These are phyloP conservation scores for Penicillium chermesinum DNA, from an alignment of 495 filamentous ascomycete genomes.

Conservation along the genomic window DNA sequence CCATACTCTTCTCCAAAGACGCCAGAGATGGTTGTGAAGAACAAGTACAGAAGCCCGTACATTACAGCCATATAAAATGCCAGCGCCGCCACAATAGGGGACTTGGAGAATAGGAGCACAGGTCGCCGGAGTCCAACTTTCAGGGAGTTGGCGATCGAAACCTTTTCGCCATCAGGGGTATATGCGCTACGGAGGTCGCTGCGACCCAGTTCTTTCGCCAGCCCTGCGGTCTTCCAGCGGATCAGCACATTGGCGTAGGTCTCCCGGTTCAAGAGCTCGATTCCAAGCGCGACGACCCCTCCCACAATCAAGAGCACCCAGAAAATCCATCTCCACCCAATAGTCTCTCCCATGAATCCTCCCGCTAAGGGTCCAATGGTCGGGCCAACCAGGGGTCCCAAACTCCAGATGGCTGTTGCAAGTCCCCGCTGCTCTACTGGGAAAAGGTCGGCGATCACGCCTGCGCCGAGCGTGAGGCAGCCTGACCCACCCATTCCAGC, in stretches of 20 bases:
- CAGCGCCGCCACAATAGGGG: background rate
- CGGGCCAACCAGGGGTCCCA: slow-evolving; percentile 49
- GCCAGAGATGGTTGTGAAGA: slow-evolving; percentile 61
- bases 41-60: slow-evolving; percentile 63
- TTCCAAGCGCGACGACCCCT: slow-evolving; percentile 33
- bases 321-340: slow-evolving; percentile 58
- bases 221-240: slow-evolving; percentile 39
- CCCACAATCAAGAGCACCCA: slow-evolving; percentile 53
- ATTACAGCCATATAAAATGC: slow-evolving; percentile 35
- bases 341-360: slow-evolving; percentile 47
- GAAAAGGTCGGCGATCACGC: slow-evolving; percentile 59
- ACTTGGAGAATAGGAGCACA: background rate
- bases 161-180: background rate
- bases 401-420: slow-evolving; percentile 52
- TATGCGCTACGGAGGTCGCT: slow-evolving; percentile 34
- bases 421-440: slow-evolving; percentile 49
- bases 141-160: background rate
- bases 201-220: slow-evolving; percentile 39
- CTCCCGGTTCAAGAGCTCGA: slow-evolving; percentile 47
- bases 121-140: background rate
- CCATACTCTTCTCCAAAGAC: slow-evolving; percentile 57
- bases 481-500: slow-evolving; percentile 56
- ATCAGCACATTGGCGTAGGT: slow-evolving; percentile 49
- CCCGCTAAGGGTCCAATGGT: slow-evolving; percentile 50
- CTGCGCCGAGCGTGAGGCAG: slow-evolving; percentile 39